Evolutionary conservation across 345 rosid genomes (phyloP), one percentile per base, ranked within the genome.

Genomic region (Carallia brachiata): DNA sequence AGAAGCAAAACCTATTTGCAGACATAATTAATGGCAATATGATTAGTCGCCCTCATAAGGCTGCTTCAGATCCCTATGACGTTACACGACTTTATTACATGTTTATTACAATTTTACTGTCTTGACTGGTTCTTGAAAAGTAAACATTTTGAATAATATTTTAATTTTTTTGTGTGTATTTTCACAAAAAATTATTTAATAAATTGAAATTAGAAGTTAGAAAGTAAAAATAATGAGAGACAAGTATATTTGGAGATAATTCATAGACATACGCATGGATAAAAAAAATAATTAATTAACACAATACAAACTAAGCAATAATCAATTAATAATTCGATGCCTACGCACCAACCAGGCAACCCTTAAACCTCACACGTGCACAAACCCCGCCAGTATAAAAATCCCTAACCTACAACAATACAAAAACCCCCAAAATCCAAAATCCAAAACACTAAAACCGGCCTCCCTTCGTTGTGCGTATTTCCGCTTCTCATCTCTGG

Each of bases 141-240:
- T 40, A 40, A 40, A 13, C 31, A 23, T 55, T 31, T 53, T 27
- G 8, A 40, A 40, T 6, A 6, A 6, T 2, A 0, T 34, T 28
- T n/a, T 56, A 32, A 36, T 52, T 47, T 55, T 23, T 23, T 23
- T 10, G 36, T 64, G 72, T 36, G 59, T 81, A 19, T 81, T 72
- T 69, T 75, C 6, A 78, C 82, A 75, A 9, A 70, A 60, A n/a
- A 60, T 78, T 61, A 66, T 75, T 2, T 48, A 55, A 36, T 61
- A 67, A 23, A 75, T 65, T 62, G 70, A 78, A 66, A 74, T 66
- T 10, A 52, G 62, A 31, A 52, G 78, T 70, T 74, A 62, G 76
- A 37, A 61, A 27, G 32, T 54, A 7, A 34, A 5, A 23, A 0
- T 1, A 28, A 2, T 23, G 4, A 61, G 44, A 28, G 7, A 28